A percentile compares a stretch with the other conserved stretches of the same genome.
phyloP scores from a whole-genome alignment of 2,329 filamentous ascomycete genomes.

The Akanthomyces lecanii region DNA sequence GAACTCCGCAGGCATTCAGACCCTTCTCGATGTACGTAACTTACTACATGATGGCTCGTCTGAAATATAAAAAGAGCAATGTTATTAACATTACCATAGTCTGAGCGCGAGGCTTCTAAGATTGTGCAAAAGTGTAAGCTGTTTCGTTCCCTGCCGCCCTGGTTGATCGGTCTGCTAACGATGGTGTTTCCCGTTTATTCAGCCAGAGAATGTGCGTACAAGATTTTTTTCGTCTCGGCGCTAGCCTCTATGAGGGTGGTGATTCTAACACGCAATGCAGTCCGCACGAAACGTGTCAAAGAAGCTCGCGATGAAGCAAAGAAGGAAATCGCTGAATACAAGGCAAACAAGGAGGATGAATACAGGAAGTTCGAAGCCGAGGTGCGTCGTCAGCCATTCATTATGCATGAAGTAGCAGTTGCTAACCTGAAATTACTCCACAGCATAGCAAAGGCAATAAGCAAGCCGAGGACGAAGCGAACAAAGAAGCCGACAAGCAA shows the following conservation, averaged over 20 bases:
- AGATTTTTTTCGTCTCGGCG: neutral
- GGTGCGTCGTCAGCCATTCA: conserved; percentile 32
- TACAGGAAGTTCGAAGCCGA: conserved; percentile 89
- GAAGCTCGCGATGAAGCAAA: conserved; percentile 95
- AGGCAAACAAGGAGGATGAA: conserved; percentile 83
- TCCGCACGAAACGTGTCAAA: conserved; percentile 92
- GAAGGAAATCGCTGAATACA: conserved; percentile 95
- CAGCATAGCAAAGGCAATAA: conserved; percentile 90
- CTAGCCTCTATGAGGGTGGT: too few relatives aligned
- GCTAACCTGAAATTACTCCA: conserved; percentile 5
- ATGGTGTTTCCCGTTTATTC: conserved; percentile 16
- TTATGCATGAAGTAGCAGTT: neutral
- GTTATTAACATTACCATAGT: conserved; percentile 49
- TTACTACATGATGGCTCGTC: neutral
- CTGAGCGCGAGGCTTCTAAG: conserved; percentile 97
- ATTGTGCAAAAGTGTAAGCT: conserved; percentile 89
- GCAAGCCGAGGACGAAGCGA: conserved; percentile 73
- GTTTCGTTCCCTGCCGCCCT: neutral
- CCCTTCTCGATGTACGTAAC: conserved; percentile 84
- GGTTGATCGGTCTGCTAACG: conserved; percentile 2
- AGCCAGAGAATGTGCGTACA: conserved; percentile 81
- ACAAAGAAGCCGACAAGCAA: conserved; percentile 75
- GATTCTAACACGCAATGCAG: conserved; percentile 21
- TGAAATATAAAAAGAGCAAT: neutral
- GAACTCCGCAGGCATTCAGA: conserved; percentile 98